A percentile compares a stretch with the other conserved stretches of the same genome.
Evolutionary conservation across 2,329 filamentous ascomycete genomes (phyloP).

Genomic region (Monosporascus sp.): DNA sequence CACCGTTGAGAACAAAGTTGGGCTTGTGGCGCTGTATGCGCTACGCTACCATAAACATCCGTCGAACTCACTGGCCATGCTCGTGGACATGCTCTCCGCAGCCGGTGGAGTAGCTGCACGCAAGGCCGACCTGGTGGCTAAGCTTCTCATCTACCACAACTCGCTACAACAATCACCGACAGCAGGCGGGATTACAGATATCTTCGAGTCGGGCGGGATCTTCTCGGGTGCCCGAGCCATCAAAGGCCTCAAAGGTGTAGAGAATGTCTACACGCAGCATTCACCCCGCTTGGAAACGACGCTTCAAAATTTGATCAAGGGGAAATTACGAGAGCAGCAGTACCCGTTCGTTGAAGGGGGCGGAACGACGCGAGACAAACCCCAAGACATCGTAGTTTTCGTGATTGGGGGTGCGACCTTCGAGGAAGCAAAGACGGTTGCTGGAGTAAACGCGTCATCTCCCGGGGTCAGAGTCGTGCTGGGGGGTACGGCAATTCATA

Average conservation of each 20-base stretch:
- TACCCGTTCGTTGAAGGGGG: conserved; percentile 93
- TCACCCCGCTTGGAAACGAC: conserved; percentile 83
- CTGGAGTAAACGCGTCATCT: conserved; percentile 87
- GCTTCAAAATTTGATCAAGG: conserved; percentile 89
- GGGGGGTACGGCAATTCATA: conserved; percentile 83
- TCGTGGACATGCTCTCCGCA: conserved; percentile 80
- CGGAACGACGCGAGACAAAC: conserved; percentile 84
- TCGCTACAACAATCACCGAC: conserved; percentile 76
- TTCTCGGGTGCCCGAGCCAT: conserved; percentile 86
- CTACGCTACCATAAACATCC: conserved; percentile 85
- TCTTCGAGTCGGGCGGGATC: conserved; percentile 87
- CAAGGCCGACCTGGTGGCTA: conserved; percentile 73
- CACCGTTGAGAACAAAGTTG: conserved; percentile 76
- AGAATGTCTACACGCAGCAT: conserved; percentile 98
- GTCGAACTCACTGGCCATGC: conserved; percentile 74
- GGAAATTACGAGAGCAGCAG: conserved; percentile 75
- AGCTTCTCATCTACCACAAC: conserved; percentile 78
- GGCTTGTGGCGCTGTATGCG: conserved; percentile 89
- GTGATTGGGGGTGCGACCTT: conserved; percentile 92
- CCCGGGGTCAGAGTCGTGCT: conserved; percentile 86
- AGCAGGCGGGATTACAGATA: conserved; percentile 77
- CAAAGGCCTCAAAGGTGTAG: conserved; percentile 92
- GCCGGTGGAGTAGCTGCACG: conserved; percentile 75
- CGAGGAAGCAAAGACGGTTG: conserved; percentile 93
- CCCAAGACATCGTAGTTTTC: conserved; percentile 93